Evolutionary conservation across 306 rosid genomes (phyloP).

Genomic region (Quercus cerris): DNA sequence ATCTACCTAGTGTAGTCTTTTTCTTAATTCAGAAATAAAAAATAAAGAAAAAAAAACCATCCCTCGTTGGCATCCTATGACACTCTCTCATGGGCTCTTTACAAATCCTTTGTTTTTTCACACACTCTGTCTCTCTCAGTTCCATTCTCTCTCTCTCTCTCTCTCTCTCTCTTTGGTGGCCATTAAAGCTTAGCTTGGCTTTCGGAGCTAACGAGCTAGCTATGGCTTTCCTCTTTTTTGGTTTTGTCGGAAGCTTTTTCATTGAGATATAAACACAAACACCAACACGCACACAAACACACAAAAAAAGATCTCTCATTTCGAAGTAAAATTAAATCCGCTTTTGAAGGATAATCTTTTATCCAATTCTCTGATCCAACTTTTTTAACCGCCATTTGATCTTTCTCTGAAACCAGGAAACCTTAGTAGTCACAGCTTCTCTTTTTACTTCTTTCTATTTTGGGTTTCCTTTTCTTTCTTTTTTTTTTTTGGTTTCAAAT

Average conservation of each 20-base stretch:
- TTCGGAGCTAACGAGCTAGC: constrained; percentile 7
- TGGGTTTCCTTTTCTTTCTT: too few species aligned
- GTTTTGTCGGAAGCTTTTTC: constrained; percentile 28
- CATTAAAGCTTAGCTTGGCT: constrained; percentile 37
- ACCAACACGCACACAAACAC: background rate
- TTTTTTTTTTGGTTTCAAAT: background rate
- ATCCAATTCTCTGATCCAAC: constrained; percentile 27
- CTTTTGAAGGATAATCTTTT: constrained; percentile 14
- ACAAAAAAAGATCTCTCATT: background rate
- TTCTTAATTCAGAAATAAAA: too few species aligned
- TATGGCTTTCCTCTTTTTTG: constrained; percentile 17
- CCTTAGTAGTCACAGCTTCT: constrained; percentile 10
- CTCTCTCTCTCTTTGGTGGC: constrained; percentile 19
- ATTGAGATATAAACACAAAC: constrained; percentile 17
- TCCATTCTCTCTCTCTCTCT: background rate
- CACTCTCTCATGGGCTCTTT: background rate
- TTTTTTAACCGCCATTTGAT: constrained; percentile 26
- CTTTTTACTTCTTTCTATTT: background rate
- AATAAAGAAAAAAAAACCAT: background rate
- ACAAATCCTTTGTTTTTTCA: background rate
- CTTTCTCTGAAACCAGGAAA: constrained; percentile 1
- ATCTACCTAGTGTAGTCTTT: too few species aligned
- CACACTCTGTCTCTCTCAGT: background rate
- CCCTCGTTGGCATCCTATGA: constrained; percentile 4
- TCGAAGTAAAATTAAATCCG: constrained; percentile 14